Conservation (phyloP, 2,329 filamentous ascomycete species). For the Fusarium palustre region DNA sequence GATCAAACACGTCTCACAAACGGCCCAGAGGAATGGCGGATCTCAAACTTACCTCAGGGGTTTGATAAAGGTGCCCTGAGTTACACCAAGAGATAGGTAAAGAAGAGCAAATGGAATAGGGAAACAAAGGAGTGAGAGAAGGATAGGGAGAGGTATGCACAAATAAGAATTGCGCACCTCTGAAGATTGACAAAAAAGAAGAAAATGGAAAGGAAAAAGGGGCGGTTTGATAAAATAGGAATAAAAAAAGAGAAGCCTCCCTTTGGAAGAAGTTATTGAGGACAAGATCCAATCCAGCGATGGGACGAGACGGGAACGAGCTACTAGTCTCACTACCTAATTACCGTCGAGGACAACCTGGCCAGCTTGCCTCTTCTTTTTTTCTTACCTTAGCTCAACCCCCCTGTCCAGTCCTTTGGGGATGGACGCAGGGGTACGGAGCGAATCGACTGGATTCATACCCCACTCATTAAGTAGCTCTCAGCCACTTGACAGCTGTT, state of each 20-base stretch:
- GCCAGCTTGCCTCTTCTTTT: constrained; percentile 37
- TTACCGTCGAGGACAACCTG: constrained; percentile 46
- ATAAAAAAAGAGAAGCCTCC: constrained; percentile 34
- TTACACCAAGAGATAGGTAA: constrained; percentile 21
- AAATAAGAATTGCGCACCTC: constrained; percentile 39
- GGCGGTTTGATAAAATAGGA: constrained; percentile 22
- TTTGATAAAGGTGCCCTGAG: constrained; percentile 23
- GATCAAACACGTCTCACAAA: constrained; percentile 28
- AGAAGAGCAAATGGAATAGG: constrained; percentile 32
- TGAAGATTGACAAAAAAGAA: constrained; percentile 16
- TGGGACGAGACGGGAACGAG: background rate
- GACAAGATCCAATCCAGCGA: constrained; percentile 15
- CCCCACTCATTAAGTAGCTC: constrained; percentile 35
- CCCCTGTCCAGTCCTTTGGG: constrained; percentile 24
- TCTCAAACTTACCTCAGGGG: constrained; percentile 45
- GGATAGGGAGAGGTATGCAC: constrained; percentile 30
- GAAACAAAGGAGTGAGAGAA: constrained; percentile 44
- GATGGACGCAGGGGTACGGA: constrained; percentile 42
- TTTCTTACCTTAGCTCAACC: constrained; percentile 12
- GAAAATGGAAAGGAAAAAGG: constrained; percentile 28
- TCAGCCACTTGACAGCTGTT: constrained; percentile 40
- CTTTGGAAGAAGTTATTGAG: constrained; percentile 40
- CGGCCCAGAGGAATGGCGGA: constrained; percentile 23
- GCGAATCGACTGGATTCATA: background rate
- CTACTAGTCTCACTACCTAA: constrained; percentile 2